These are phyloP conservation scores for Sisymbrium altissimum DNA, from an alignment of 345 rosid species.

Conservation along the genomic window DNA sequence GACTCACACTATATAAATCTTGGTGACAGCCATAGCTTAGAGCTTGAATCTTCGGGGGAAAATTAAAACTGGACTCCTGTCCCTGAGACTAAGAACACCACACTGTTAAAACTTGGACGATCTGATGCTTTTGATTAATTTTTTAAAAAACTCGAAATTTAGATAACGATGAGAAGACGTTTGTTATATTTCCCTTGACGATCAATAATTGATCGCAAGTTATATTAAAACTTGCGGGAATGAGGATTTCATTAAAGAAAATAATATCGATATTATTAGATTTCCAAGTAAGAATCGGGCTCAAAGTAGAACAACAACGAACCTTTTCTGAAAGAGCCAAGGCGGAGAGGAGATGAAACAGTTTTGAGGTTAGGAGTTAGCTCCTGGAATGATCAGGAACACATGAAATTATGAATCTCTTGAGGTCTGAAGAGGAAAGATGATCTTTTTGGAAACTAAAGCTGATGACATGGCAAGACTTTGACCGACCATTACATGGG, in stretches of 20 bases:
- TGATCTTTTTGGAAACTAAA: not conserved
- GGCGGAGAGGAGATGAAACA: not conserved
- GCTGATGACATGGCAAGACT: constrained; percentile 17
- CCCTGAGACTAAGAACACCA: constrained; percentile 4
- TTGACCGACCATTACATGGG: constrained; percentile 18
- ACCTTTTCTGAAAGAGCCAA: constrained; percentile 14
- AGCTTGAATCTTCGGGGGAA: too few species aligned
- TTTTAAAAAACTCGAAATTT: not conserved
- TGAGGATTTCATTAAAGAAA: too few species aligned
- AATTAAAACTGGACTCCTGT: not conserved
- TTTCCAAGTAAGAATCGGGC: not conserved
- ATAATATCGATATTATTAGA: not conserved
- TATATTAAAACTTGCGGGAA: too few species aligned
- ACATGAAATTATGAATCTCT: not conserved
- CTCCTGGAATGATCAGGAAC: constrained; percentile 6
- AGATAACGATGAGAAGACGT: not conserved
- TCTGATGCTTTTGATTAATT: not conserved
- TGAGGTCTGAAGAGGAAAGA: constrained; percentile 22
- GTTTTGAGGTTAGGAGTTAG: constrained; percentile 13
- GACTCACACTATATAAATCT: constrained; percentile 63
- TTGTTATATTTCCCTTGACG: too few species aligned
- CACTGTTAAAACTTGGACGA: not conserved
- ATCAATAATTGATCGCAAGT: too few species aligned
- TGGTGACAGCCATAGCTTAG: constrained; percentile 49
- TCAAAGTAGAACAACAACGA: not conserved